A percentile compares a stretch with the other conserved stretches of the same genome.
phyloP scores from a whole-genome alignment of 2,329 filamentous ascomycete genomes.

The Diaporthe capsici region DNA sequence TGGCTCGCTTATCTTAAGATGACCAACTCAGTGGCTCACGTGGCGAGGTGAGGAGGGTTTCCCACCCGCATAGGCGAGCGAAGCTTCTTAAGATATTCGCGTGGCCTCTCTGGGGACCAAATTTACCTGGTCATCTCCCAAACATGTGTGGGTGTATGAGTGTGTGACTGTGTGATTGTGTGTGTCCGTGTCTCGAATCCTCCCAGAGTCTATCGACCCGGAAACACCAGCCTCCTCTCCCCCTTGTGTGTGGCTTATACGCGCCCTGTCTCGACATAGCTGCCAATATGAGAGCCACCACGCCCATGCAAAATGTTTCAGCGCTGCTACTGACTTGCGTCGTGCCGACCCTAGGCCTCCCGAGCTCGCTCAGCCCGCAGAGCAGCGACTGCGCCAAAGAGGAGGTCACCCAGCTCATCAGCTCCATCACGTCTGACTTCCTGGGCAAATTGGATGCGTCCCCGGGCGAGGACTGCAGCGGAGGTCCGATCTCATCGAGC shows the following conservation, averaged over 20 bases:
- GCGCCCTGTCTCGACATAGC: background rate
- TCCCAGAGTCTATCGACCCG: too few species aligned
- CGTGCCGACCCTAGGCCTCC: constrained; percentile 10
- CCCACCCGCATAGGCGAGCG: background rate
- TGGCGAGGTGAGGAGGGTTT: background rate
- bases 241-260: constrained; percentile 7
- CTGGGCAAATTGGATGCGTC: constrained; percentile 8
- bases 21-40: background rate
- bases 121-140: background rate
- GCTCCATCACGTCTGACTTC: constrained; percentile 23
- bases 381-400: constrained; percentile 37
- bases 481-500: constrained; percentile 36
- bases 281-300: constrained; percentile 4
- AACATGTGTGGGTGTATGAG: background rate
- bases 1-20: background rate
- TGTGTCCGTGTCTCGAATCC: constrained; percentile 14
- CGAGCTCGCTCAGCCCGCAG: background rate
- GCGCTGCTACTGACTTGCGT: constrained; percentile 15
- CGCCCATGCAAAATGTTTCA: background rate
- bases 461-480: background rate
- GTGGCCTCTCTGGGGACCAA: background rate
- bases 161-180: constrained; percentile 5
- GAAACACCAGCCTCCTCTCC: background rate
- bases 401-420: constrained; percentile 42
- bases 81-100: background rate